Base-by-base conservation (phyloP, 306 rosid genomes). In the Pachyrhizus erosus region DNA sequence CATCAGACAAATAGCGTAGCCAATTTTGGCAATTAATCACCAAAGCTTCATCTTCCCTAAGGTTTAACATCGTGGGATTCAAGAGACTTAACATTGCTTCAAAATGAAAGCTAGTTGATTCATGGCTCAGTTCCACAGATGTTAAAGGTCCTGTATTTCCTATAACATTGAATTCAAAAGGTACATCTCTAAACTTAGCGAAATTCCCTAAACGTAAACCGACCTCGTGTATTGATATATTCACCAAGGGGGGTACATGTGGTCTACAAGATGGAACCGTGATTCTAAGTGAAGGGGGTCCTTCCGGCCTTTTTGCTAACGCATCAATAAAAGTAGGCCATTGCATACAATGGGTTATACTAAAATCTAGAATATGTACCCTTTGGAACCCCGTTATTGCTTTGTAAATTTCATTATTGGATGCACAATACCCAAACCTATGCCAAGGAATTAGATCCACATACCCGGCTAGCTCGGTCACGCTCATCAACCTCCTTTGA, bases 401-500 rank as follows among this genome's bases (percentile, higher is more conserved):
- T 21, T 93, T 92, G 33, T 85, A 88, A 54, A 93, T 96, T 10
- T 87, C 95, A 49, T 89, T 93, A 20, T 93, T 96, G 2, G 99
- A 90, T 17, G 94, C 98, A 84, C 89, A 92, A 60, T 87, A 96
- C 0, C 99, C 99, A 57, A 96, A 96, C 48, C 98, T 84, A 65
- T 96, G 91, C 99, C 98, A 96, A 54, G 99, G 99, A 62, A 96
- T 93, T n/a, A 96, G 84, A 82, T 96, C 99, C 27, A 96, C 97
- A 49, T 96, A 96, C 91, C 98, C 95, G 70, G 99, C 94, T 5
- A 96, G 82, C 82, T 96, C 98, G 1, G 94, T 93, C 60, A 92
- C 89, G 0, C 93, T 87, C 97, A 96, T 93, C 84, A 88, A 70
- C 88, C 98, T 80, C 73, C 91, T 85, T n/a, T 78, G 92, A 70